Conservation (phyloP, 441 rosid genomes). For the Biscutella laevigata region DNA sequence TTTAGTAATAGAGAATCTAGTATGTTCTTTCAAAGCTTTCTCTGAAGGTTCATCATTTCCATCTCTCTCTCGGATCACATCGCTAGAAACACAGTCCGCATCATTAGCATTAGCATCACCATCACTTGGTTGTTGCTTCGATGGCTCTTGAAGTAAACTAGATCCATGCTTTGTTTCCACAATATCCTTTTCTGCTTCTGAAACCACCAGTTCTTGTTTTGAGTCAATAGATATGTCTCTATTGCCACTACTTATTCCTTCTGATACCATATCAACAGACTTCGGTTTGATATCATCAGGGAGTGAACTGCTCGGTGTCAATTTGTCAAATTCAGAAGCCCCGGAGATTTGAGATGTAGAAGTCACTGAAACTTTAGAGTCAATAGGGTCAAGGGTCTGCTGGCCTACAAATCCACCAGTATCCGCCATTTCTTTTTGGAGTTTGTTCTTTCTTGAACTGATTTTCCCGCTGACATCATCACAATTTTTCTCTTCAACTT, state of each 20-base stretch:
- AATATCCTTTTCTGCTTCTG: slow-evolving; percentile 32
- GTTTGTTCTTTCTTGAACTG: slow-evolving; percentile 20
- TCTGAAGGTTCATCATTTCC: slow-evolving; percentile 26
- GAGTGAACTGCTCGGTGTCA: slow-evolving; percentile 27
- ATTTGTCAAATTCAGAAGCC: slow-evolving; percentile 27
- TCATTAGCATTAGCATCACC: slow-evolving; percentile 20
- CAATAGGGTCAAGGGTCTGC: slow-evolving; percentile 30
- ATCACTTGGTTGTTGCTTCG: slow-evolving; percentile 34
- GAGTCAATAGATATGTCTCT: slow-evolving; percentile 29
- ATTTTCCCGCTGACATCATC: slow-evolving; percentile 23
- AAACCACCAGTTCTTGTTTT: slow-evolving; percentile 31
- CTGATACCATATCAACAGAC: slow-evolving; percentile 32
- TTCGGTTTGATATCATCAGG: slow-evolving; percentile 28
- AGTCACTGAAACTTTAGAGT: slow-evolving; percentile 27
- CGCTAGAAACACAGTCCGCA: slow-evolving; percentile 40
- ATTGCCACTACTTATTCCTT: slow-evolving; percentile 29
- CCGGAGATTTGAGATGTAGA: slow-evolving; percentile 25
- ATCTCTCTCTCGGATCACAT: slow-evolving; percentile 34
- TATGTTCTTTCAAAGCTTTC: slow-evolving; percentile 38
- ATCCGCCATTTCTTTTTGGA: slow-evolving; percentile 33
- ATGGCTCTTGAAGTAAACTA: slow-evolving; percentile 29
- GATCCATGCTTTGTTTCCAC: slow-evolving; percentile 35
- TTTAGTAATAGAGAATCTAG: slow-evolving; percentile 33
- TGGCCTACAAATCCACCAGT: slow-evolving; percentile 19
- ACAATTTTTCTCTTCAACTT: slow-evolving; percentile 26